Percentiles rank a stretch among this genome's conserved stretches.
Evolutionary conservation across 345 rosid genomes (phyloP).

Genomic region (Hypericum perforatum): DNA sequence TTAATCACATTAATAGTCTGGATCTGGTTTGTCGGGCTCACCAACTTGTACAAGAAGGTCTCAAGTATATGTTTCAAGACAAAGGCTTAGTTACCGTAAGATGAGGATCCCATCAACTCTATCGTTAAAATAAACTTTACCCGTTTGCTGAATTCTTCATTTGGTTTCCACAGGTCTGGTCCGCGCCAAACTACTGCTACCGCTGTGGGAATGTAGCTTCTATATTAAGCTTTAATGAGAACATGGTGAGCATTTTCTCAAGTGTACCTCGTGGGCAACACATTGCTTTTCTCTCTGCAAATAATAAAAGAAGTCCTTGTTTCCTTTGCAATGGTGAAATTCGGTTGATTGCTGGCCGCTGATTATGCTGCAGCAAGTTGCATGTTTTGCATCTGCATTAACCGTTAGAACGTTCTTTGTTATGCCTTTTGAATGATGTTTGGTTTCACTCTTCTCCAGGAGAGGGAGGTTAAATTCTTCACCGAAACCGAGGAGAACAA

Average conservation of each 20-base stretch:
- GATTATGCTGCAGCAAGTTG: too few relatives aligned
- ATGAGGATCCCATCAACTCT: conserved; percentile 6
- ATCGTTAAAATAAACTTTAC: neutral
- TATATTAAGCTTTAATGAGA: conserved; percentile 94
- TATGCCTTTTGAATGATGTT: neutral
- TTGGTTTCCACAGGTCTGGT: conserved; percentile 72
- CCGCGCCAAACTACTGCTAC: conserved; percentile 98
- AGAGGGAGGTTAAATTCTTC: conserved; percentile 95
- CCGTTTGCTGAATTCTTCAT: conserved; percentile 18
- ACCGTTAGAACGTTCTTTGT: too few relatives aligned
- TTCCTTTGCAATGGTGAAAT: too few relatives aligned
- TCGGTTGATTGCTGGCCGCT: too few relatives aligned
- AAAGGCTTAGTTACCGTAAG: conserved; percentile 98
- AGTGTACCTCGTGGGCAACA: too few relatives aligned
- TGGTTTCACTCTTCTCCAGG: conserved; percentile 32
- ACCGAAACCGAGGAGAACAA: conserved; percentile 98
- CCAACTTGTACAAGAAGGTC: conserved; percentile 99
- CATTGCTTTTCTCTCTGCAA: too few relatives aligned
- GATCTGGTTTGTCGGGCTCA: conserved; percentile 97
- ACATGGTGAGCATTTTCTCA: conserved; percentile 46
- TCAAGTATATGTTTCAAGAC: conserved; percentile 98
- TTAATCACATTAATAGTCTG: conserved; percentile 87
- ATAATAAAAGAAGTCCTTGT: too few relatives aligned
- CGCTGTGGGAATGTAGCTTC: conserved; percentile 99
- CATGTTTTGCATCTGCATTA: too few relatives aligned